Base-by-base conservation (phyloP, 768 basidiomycete genomes). In the Tricholoma matsutake region DNA sequence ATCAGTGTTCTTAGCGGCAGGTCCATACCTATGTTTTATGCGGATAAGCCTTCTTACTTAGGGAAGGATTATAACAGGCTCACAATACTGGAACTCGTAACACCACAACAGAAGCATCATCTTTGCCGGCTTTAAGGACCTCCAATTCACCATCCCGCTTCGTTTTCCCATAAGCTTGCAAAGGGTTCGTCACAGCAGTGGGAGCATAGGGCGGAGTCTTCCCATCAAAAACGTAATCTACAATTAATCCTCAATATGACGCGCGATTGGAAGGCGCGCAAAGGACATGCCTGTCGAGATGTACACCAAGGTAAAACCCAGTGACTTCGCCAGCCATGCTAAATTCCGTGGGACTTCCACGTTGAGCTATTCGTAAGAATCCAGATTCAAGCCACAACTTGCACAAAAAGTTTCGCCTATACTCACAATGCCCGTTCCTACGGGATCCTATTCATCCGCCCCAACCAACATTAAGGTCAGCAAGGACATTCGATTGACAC, bases 181-280 rank as follows among this genome's bases (percentile, higher is more conserved):
- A 75, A 0, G 96, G 96, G 69, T 94, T 92, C 11, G 92, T 84
- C 32, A 73, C 68, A 13, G 88, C 85, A 6, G 80, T 79, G 0
- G 93, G 89, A 6, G 83, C 80, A 76, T 99, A 99, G 0, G 95
- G 94, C 3, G 96, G 93, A 1, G 88, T 86, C n/a, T 83, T 87
- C 1, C 96, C 96, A 64, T 96, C 93, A 69, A 98, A 98, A 14
- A 99, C 94, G 75, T 98, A 98, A 74, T 99, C 95, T 89, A 65
- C 29, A 25, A 56, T 29, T 39, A 45, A 39, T 37, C 52, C 63
- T 51, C 20, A 43, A 37, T 61, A 54, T 22, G 39, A 22, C 18
- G 32, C n/a, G 39, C 18, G 10, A 45, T 57, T 39, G 20, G 20
- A 47, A 25, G 16, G 8, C 4, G n/a, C 57, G 22, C 22, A 20